These are phyloP conservation scores for Kalanchoe fedtschenkoi DNA, from an alignment of 164 flowering plant species.

Conservation along the genomic window DNA sequence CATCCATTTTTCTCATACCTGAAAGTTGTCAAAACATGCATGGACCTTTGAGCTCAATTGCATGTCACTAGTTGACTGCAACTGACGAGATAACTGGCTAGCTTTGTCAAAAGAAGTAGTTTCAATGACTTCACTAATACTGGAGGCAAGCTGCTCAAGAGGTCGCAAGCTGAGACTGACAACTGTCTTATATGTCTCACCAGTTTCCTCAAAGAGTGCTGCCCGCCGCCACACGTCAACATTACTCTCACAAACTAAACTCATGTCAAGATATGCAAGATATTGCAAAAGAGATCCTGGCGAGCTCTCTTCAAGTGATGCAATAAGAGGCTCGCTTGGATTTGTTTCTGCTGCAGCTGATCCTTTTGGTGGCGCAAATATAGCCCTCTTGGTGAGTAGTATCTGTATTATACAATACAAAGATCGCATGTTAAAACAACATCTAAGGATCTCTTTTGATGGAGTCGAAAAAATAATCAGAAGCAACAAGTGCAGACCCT, in stretches of 20 bases:
- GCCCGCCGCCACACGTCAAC: conserved; percentile 91
- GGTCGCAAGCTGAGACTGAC: conserved; percentile 65
- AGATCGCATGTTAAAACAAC: neutral
- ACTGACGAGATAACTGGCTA: conserved; percentile 43
- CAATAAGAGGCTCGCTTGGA: conserved; percentile 82
- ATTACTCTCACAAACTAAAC: conserved; percentile 80
- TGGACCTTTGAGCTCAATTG: conserved; percentile 25
- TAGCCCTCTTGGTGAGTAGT: conserved; percentile 61
- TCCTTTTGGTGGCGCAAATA: conserved; percentile 92
- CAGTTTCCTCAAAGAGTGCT: conserved; percentile 94
- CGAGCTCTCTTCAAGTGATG: conserved; percentile 62
- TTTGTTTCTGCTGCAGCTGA: conserved; percentile 93
- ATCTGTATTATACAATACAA: conserved; percentile 29
- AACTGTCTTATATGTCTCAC: conserved; percentile 85
- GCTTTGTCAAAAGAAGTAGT: conserved; percentile 30
- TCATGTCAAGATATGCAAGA: conserved; percentile 88
- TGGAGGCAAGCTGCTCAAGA: conserved; percentile 54
- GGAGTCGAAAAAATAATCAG: too few relatives aligned
- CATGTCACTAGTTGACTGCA: conserved; percentile 34
- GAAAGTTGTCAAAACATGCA: conserved; percentile 46
- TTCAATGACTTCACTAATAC: conserved; percentile 48
- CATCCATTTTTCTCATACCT: conserved; percentile 30
- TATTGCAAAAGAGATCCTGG: conserved; percentile 60
- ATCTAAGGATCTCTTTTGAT: too few relatives aligned
- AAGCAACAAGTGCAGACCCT: too few relatives aligned